Base-by-base conservation (phyloP, 2,329 filamentous ascomycete genomes). In the Bipolaris oryzae region DNA sequence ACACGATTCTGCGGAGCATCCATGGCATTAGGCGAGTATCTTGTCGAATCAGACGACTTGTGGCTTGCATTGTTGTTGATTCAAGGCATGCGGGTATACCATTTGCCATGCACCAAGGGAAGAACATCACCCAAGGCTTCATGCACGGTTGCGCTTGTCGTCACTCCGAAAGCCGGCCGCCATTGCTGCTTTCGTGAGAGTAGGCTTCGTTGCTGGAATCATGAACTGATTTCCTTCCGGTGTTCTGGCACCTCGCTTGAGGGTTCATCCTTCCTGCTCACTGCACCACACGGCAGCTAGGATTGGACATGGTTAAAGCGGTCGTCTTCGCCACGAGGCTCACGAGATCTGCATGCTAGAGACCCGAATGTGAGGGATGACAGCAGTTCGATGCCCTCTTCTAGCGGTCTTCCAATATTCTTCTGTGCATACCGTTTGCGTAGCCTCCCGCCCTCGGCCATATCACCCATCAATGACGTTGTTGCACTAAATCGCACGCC, bases 381-480 rank as follows among this genome's bases (percentile, higher is more conserved):
- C 51, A 25, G 37, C 61, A 34, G 4, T 34, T 61, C 63, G 66
- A 64, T 61, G 50, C 46, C 37, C 7, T 18, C 33, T 67, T 69
- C 66, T 66, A 67, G 62, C 33, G 23, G 3, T 3, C 58, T 69
- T 69, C 66, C 66, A 69, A 61, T 58, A 50, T 43, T 41, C 58
- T 69, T 68, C 64, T 48, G 23, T 59, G 62, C 61, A 63, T 54
- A 28, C 21, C 49, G 28, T 44, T 9, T 41, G 16, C 11, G 38
- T 23, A 41, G 20, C 38, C 38, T 23, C 37, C 38, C 20, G 44
- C 37, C 21, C 35, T 46, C 44, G 51, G 38, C 18, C n/a, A 15
- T 18, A 16, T 23, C 18, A 15, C 23, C 15, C 2, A 49, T 25
- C 18, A 38, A 55, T 55, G 53, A 55, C 53, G 47, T 55, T 48